Base-by-base conservation (phyloP, 2,329 filamentous ascomycete genomes). In the Daldinia sp. region DNA sequence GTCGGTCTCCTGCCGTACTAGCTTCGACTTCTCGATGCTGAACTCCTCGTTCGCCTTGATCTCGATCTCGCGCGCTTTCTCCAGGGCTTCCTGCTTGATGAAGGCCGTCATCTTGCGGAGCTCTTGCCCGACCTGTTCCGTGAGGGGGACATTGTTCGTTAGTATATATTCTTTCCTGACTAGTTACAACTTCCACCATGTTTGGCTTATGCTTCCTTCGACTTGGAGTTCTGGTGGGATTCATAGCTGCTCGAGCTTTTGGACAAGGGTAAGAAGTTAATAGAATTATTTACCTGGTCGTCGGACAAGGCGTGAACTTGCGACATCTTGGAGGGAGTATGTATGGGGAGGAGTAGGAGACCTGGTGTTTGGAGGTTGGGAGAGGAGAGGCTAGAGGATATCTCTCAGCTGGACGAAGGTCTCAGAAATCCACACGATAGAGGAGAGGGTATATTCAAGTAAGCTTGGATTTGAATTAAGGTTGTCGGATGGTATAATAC, bases 71-170 rank as follows among this genome's bases (percentile, higher is more conserved):
- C 92, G 92, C 77, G 94, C 94, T 84, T 99, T 99, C 81, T 99
- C 96, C 78, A 92, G 89, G 67, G 96, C 96, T 86, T 99, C 96
- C 85, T 98, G 96, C 82, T 94, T 93, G 90, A 99, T 99, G 89
- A 99, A 99, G 80, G 94, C 95, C 68, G 96, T 98, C 96, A 99
- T 99, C 89, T 99, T 99, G 88, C 93, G 94, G 84, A 99, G 93
- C 90, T 99, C 96, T 84, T 93, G 91, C 84, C 93, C 91, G 88
- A 99, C 96, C 94, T 98, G 81, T 72, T 55, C 70, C n/a, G 41
- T 9, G n/a, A 26, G 42, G 35, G 39, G 44, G 33, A n/a, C 18
- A 44, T 30, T 9, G 35, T 53, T 39, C 30, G 41, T 61, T 64
- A 65, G 61, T 28, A 53, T 39, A 30, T 46, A 23, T 23, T 23